Percentiles rank a stretch among this genome's conserved stretches.
These are phyloP conservation scores for Beauveria rudraprayagi DNA, from an alignment of 2,329 filamentous ascomycete genomes.

Conservation along the genomic window DNA sequence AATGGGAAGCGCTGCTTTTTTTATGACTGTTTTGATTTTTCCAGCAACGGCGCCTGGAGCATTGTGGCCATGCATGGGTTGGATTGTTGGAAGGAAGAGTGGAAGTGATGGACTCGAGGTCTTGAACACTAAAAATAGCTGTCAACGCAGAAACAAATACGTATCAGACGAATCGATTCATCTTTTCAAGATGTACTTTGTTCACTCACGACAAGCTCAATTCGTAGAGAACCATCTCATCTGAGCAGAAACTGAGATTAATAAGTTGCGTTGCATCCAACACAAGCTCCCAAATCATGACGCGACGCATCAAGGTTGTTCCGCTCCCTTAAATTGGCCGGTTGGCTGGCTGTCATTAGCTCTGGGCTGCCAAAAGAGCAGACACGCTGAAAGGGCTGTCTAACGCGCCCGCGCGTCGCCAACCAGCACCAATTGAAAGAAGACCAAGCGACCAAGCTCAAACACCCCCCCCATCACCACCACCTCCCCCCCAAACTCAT, in stretches of 20 bases:
- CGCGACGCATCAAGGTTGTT: constrained; percentile 7
- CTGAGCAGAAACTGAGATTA: no score
- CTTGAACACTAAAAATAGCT: no score
- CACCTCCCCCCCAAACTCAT: background rate
- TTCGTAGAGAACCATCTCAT: no score
- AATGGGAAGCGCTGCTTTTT: background rate
- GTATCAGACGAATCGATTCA: no score
- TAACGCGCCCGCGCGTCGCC: constrained; percentile 11
- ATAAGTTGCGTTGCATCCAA: no score
- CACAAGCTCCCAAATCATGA: background rate
- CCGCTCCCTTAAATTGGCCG: background rate
- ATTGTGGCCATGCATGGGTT: background rate
- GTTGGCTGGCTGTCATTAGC: background rate
- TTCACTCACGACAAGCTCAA: no score
- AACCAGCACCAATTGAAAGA: background rate
- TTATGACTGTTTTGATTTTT: background rate
- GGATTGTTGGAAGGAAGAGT: no score
- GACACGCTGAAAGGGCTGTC: constrained; percentile 9
- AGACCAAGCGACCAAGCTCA: constrained; percentile 3
- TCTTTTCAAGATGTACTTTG: no score
- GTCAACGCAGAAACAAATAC: no score
- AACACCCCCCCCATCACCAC: constrained; percentile 4
- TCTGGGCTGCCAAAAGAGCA: background rate
- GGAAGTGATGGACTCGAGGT: background rate
- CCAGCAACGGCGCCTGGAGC: constrained; percentile 3